phyloP scores from a whole-genome alignment of 2,329 filamentous ascomycete species.

The Aspergillus ochraceus region DNA sequence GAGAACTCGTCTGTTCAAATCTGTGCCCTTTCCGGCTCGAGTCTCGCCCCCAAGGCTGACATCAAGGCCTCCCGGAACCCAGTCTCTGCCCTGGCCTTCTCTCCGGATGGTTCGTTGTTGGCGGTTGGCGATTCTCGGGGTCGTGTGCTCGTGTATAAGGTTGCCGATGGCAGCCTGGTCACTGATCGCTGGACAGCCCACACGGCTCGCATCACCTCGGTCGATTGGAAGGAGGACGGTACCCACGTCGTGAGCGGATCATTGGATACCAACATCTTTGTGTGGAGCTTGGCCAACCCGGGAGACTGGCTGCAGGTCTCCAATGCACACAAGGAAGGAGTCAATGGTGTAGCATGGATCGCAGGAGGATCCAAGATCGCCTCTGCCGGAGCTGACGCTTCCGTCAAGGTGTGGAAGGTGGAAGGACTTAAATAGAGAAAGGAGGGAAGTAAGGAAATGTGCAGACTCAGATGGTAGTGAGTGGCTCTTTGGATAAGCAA shows the following conservation, averaged over 20 bases:
- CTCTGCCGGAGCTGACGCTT: slow-evolving; percentile 82
- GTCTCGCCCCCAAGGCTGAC: slow-evolving; percentile 54
- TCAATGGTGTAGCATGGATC: slow-evolving; percentile 83
- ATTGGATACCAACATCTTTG: slow-evolving; percentile 86
- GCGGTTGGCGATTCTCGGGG: slow-evolving; percentile 81
- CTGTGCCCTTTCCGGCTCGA: slow-evolving; percentile 63
- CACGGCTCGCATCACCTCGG: slow-evolving; percentile 64
- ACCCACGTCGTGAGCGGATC: slow-evolving; percentile 80
- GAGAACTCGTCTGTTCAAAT: slow-evolving; percentile 74
- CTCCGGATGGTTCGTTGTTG: slow-evolving; percentile 70
- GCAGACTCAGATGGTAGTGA: no score
- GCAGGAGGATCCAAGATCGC: slow-evolving; percentile 66
- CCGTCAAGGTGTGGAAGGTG: slow-evolving; percentile 84
- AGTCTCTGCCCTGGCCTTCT: slow-evolving; percentile 82
- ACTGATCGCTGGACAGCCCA: slow-evolving; percentile 79
- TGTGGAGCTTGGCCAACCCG: slow-evolving; percentile 84
- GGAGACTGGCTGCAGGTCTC: slow-evolving; percentile 79
- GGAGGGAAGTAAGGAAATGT: not conserved
- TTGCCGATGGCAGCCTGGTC: slow-evolving; percentile 66
- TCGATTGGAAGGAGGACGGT: slow-evolving; percentile 76
- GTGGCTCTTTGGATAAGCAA: not conserved
- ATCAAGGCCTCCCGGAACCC: slow-evolving; percentile 69
- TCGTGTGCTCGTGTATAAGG: slow-evolving; percentile 81
- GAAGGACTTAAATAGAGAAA: slow-evolving; percentile 47
- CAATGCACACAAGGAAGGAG: slow-evolving; percentile 95